A percentile compares a stretch with the other conserved stretches of the same genome.
These are phyloP conservation scores for Melanomma pulvis-pyrius DNA, from an alignment of 495 filamentous ascomycete genomes.

Conservation along the genomic window DNA sequence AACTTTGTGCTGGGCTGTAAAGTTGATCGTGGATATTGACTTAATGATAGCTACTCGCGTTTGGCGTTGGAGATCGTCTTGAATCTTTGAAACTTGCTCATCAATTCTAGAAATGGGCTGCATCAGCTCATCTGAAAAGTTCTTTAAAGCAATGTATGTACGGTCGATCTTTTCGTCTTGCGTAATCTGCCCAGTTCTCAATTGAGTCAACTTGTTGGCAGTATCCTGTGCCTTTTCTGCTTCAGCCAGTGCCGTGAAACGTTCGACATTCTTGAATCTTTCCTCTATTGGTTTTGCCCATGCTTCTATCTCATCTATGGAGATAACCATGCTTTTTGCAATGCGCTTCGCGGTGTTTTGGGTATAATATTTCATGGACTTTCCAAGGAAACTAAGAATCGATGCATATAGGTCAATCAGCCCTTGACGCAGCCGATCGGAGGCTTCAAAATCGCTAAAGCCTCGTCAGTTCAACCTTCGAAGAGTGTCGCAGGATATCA, in stretches of 20 bases:
- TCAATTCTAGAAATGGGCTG: constrained; percentile 9
- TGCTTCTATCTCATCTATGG: constrained; percentile 3
- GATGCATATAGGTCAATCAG: no score
- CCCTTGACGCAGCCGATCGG: no score
- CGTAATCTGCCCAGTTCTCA: neutral
- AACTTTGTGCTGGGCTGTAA: no score
- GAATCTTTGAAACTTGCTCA: neutral
- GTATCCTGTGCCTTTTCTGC: neutral
- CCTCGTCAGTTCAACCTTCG: no score
- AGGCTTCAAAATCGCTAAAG: no score
- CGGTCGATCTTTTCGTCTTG: neutral
- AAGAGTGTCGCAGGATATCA: no score
- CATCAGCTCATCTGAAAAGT: neutral
- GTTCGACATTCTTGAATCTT: neutral
- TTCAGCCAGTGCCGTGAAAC: neutral
- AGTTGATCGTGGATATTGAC: no score
- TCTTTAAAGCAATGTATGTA: neutral
- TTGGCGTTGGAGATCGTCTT: constrained; percentile 15
- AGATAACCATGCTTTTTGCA: constrained; percentile 5
- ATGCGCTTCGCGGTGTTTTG: constrained; percentile 6
- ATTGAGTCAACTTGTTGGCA: neutral
- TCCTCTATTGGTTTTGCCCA: constrained; percentile 2
- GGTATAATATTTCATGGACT: neutral
- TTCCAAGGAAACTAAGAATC: no score
- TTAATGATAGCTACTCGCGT: no score